phyloP scores from a whole-genome alignment of 305 asterid genomes.

The Euphrasia arctica region DNA sequence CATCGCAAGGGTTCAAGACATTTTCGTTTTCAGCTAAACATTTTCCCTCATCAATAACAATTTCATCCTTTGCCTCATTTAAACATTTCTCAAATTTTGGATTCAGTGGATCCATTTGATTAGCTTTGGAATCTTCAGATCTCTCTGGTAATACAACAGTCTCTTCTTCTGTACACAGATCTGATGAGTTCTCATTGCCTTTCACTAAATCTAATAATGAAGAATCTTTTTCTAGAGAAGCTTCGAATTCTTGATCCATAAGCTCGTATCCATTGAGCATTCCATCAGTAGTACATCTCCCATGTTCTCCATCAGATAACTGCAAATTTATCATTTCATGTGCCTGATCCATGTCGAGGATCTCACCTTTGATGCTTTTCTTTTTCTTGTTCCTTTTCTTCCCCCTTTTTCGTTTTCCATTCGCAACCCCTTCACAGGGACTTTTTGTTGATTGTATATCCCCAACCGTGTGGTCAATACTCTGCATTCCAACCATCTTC shows the following conservation, averaged over 20 bases:
- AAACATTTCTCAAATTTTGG: conserved; percentile 19
- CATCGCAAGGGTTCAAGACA: conserved; percentile 21
- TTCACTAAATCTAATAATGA: conserved; percentile 22
- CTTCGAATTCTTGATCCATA: conserved; percentile 29
- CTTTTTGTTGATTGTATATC: conserved; percentile 23
- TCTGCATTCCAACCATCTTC: conserved; percentile 17
- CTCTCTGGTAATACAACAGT: conserved; percentile 14
- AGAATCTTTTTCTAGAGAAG: conserved; percentile 26
- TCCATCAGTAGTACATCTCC: conserved; percentile 13
- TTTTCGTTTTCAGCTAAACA: conserved; percentile 30
- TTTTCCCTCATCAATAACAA: conserved; percentile 24
- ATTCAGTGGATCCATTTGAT: conserved; percentile 22
- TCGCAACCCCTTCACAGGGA: conserved; percentile 28
- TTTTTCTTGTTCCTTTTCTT: conserved; percentile 23
- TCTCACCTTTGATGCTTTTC: conserved; percentile 22
- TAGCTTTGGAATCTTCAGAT: conserved; percentile 16
- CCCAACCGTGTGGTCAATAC: conserved; percentile 30
- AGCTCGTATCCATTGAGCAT: conserved; percentile 19
- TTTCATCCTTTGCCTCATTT: conserved; percentile 23
- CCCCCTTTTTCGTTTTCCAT: conserved; percentile 31
- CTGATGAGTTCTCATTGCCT: conserved; percentile 17
- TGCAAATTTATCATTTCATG: conserved; percentile 28
- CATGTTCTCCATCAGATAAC: conserved; percentile 27
- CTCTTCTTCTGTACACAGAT: conserved; percentile 10
- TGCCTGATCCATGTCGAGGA: conserved; percentile 27